Evolutionary conservation across 2,329 filamentous ascomycete genomes (phyloP), one percentile per base, ranked within the genome.

Genomic region (Chaetomiaceae sp.): DNA sequence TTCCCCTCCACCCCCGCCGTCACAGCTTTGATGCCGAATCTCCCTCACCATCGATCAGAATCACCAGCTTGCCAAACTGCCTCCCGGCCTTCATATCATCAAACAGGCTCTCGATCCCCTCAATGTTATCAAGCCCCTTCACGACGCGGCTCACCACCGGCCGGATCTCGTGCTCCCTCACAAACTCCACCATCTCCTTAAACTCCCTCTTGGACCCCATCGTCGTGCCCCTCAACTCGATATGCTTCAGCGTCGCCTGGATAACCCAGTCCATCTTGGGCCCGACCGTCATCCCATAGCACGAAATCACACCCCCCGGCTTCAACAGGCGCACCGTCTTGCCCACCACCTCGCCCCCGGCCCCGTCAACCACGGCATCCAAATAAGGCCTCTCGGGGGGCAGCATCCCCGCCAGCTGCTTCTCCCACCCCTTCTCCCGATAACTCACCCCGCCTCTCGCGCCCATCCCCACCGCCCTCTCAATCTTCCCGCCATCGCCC

Each of bases 151-250:
- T 94, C 1, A 97, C 80, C 3, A 96, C 76, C 0, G 92, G 91
- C 49, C 75, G 79, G 56, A 96, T 84, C 65, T 85, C 80, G 59
- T 89, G 82, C 58, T 84, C 72, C 11, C 77, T 76, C 32, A 96
- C 87, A 71, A 96, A 96, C 1, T 79, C 76, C 5, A 96, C 78
- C 90, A 97, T 96, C 20, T 94, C 89, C n/a, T 75, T 75, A 65
- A 96, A 97, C 71, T 97, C 94, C 65, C 82, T 84, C 40, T 88
- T 79, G 25, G 89, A 95, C 0, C 92, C 92, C 91, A 97, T 96
- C 0, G 91, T 96, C 13, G 82, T 85, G 16, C 94, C 92, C 44
- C 81, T 80, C 25, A 97, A 77, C 61, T 97, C 92, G 48, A 96
- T 80, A 65, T 97, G 96, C 69, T 86, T 88, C 56, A 97, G 71